phyloP scores from a whole-genome alignment of 495 filamentous ascomycete species.

The Neurospora pannonica region DNA sequence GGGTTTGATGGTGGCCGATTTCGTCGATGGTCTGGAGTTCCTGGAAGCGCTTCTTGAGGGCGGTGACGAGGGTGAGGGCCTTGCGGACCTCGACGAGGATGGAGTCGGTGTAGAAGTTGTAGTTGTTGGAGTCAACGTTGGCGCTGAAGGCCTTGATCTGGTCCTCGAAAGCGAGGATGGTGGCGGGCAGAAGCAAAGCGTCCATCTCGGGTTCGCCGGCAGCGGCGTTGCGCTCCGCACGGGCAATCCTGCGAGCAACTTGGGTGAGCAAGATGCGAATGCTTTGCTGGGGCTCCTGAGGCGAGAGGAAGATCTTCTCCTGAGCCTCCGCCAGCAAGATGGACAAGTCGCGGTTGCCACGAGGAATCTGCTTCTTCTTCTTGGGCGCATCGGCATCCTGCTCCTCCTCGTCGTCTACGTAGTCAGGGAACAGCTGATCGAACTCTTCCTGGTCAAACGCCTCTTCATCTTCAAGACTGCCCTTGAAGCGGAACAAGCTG shows the following conservation, averaged over 20 bases:
- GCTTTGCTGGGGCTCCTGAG: slow-evolving; percentile 21
- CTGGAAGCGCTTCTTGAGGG: slow-evolving; percentile 57
- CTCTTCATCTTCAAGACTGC: slow-evolving; percentile 61
- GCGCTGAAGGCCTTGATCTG: slow-evolving; percentile 44
- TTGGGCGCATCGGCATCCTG: slow-evolving; percentile 9
- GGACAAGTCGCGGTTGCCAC: slow-evolving; percentile 33
- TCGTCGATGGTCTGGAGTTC: slow-evolving; percentile 54
- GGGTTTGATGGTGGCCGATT: slow-evolving; percentile 46
- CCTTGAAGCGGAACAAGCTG: slow-evolving; percentile 73
- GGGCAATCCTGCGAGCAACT: slow-evolving; percentile 25
- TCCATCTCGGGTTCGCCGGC: slow-evolving; percentile 30
- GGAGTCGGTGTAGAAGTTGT: slow-evolving; percentile 82
- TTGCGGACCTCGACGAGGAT: slow-evolving; percentile 67
- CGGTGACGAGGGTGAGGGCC: slow-evolving; percentile 54
- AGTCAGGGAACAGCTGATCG: slow-evolving; percentile 70
- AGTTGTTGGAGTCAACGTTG: slow-evolving; percentile 29
- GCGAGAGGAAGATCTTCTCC: slow-evolving; percentile 38
- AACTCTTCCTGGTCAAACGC: slow-evolving; percentile 72
- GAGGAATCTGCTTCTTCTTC: slow-evolving; percentile 11
- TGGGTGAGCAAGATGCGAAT: slow-evolving; percentile 28
- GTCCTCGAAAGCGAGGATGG: slow-evolving; percentile 53
- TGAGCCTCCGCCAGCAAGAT: slow-evolving; percentile 37
- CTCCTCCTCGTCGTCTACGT: slow-evolving; percentile 29
- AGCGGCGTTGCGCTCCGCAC: slow-evolving; percentile 11
- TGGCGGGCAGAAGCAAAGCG: slow-evolving; percentile 50